Evolutionary conservation across 176 grass and related monocot genomes (phyloP).

Genomic region (Aegilops sharonensis): DNA sequence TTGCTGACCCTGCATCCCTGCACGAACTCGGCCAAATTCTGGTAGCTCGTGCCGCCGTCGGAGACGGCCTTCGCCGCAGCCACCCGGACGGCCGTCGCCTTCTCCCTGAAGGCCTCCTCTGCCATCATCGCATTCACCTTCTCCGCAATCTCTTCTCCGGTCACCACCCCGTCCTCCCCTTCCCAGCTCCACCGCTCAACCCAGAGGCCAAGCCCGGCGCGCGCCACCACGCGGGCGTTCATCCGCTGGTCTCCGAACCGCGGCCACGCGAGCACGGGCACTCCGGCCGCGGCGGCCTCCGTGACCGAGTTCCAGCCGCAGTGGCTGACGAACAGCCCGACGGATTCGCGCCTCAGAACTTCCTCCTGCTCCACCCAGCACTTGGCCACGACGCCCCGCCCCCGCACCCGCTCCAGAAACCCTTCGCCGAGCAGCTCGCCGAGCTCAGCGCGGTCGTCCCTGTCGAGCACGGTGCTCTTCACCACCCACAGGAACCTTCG

Average conservation of each 20-base stretch:
- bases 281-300: slow-evolving; percentile 42
- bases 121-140: slow-evolving; percentile 38
- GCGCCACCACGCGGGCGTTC: slow-evolving; percentile 38
- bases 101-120: neutral
- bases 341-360: slow-evolving; percentile 35
- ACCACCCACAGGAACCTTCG: too few relatives aligned
- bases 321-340: slow-evolving; percentile 35
- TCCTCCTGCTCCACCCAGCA: slow-evolving; percentile 62
- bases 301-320: slow-evolving; percentile 52
- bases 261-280: slow-evolving; percentile 63
- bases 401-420: slow-evolving; percentile 40
- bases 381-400: slow-evolving; percentile 48
- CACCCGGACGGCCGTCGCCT: neutral
- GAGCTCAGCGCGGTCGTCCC: too few relatives aligned
- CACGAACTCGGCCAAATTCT: slow-evolving; percentile 30
- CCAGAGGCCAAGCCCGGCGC: slow-evolving; percentile 39
- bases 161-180: slow-evolving; percentile 39
- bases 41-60: slow-evolving; percentile 32
- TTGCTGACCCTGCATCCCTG: neutral
- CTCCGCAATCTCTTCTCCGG: slow-evolving; percentile 3
- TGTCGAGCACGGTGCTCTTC: too few relatives aligned
- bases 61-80: neutral
- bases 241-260: slow-evolving; percentile 54
- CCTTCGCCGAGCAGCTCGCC: slow-evolving; percentile 15
- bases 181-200: slow-evolving; percentile 61